Conservation (phyloP, 2,329 filamentous ascomycete genomes). For the Arachnopeziza araneosa region DNA sequence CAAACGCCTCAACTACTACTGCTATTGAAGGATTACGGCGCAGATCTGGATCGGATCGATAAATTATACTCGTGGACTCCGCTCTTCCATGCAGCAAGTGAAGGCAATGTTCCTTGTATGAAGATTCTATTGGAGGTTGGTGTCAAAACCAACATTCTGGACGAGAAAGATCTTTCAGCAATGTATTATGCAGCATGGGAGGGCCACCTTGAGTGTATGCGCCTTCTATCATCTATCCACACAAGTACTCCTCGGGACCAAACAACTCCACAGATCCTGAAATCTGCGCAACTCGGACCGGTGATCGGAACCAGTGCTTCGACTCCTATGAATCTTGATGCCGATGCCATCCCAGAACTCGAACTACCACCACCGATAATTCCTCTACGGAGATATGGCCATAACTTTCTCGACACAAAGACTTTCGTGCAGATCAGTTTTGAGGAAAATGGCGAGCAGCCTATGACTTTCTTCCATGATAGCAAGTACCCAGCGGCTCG, state of each 20-base stretch:
- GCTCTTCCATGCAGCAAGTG: constrained; percentile 90
- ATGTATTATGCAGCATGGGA: constrained; percentile 99
- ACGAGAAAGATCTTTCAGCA: constrained; percentile 88
- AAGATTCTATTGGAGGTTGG: constrained; percentile 74
- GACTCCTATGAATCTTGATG: constrained; percentile 63
- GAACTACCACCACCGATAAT: constrained; percentile 95
- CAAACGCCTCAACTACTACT: constrained; percentile 74
- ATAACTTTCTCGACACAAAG: constrained; percentile 98
- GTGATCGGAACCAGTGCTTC: constrained; percentile 35
- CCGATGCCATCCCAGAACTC: constrained; percentile 85
- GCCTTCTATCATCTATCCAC: constrained; percentile 59
- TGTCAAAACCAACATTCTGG: constrained; percentile 71
- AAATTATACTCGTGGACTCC: constrained; percentile 98
- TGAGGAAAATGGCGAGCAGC: constrained; percentile 65
- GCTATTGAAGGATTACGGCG: constrained; percentile 77
- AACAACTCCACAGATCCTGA: constrained; percentile 11
- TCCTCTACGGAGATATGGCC: constrained; percentile 86
- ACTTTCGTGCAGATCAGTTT: constrained; percentile 93
- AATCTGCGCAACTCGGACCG: constrained; percentile 30
- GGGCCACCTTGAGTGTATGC: constrained; percentile 91
- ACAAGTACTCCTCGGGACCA: constrained; percentile 4
- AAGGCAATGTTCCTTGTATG: constrained; percentile 87
- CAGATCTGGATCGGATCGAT: constrained; percentile 85
- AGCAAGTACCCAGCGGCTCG: constrained; percentile 93
- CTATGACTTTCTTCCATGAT: constrained; percentile 93